Base-by-base conservation (phyloP, 306 rosid species). In the Vicia villosa region DNA sequence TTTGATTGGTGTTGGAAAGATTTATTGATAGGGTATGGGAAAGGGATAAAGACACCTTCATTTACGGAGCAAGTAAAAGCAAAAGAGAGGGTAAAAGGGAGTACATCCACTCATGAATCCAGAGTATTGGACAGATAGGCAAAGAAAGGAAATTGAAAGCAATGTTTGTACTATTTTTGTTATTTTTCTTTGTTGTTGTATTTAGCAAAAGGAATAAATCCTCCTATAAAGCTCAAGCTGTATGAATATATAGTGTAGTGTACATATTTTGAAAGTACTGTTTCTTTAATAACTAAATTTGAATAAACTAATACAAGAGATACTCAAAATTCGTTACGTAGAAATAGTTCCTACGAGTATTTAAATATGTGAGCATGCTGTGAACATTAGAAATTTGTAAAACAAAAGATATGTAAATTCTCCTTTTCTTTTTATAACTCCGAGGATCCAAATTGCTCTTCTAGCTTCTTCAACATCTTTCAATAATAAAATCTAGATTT, bases 31-130 rank as follows among this genome's bases (percentile, higher is more conserved):
- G 74, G 82, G 78, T 69, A 73, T 80, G 81, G 81, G 83, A 69
- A 61, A 19, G 50, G 34, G 79, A 80, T 72, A 86, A 79, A 82
- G 85, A 76, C 77, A 77, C 68, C 81, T 84, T 81, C 78, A 81
- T 77, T 73, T 74, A 68, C 79, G 78, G 82, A 77, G 57, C 52
- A 82, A 84, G 86, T 76, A 75, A 83, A 87, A 83, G 87, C 59
- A 51, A 41, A 28, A 26, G 28, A 15, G 8, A 41, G 47, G 43
- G 63, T 6, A 68, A 63, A 79, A 72, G 64, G 68, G 70, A 28
- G 59, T 74, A 26, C 45, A 43, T 78, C 79, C 82, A 76, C 81
- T 72, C 69, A 81, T 62, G 26, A 63, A 15, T 56, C 37, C 61
- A 76, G 59, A 63, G 58, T 74, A 64, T 37, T 56, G 67, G 77